phyloP scores from a whole-genome alignment of 148 eudicot species.

The Diospyros kaki region DNA sequence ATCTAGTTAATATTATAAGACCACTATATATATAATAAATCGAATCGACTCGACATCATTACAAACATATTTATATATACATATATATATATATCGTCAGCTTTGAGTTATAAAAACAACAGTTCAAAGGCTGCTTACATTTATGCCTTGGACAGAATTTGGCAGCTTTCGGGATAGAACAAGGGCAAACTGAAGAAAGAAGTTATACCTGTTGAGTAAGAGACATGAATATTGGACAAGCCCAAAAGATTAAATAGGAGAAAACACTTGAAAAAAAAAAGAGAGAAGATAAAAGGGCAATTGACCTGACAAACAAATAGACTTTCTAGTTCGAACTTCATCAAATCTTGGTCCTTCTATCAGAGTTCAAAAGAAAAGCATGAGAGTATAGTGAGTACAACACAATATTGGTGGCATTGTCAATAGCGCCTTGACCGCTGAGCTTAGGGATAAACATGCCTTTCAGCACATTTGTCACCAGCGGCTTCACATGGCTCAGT shows the following conservation, averaged over 20 bases:
- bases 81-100: not conserved
- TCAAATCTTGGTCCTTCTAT: not conserved
- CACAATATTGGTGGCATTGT: slow-evolving; percentile 32
- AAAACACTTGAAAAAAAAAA: not conserved
- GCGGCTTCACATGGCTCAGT: slow-evolving; percentile 58
- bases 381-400: not conserved
- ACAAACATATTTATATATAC: too few relatives aligned
- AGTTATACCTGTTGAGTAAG: slow-evolving; percentile 51
- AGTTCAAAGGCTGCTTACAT: slow-evolving; percentile 5
- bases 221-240: not conserved
- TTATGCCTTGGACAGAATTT: slow-evolving; percentile 37
- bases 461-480: slow-evolving; percentile 36
- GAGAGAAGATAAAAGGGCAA: not conserved
- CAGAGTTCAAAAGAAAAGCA: not conserved
- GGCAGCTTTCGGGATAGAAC: slow-evolving; percentile 67
- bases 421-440: slow-evolving; percentile 51
- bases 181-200: slow-evolving; percentile 82
- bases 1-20: too few relatives aligned
- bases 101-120: too few relatives aligned
- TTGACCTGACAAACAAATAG: not conserved
- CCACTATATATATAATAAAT: too few relatives aligned
- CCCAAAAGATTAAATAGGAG: not conserved
- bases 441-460: slow-evolving; percentile 72
- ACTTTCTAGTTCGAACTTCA: not conserved
- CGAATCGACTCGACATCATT: too few relatives aligned